Base-by-base conservation (phyloP, 768 basidiomycete species). In the Pleurotus tuoliensis region DNA sequence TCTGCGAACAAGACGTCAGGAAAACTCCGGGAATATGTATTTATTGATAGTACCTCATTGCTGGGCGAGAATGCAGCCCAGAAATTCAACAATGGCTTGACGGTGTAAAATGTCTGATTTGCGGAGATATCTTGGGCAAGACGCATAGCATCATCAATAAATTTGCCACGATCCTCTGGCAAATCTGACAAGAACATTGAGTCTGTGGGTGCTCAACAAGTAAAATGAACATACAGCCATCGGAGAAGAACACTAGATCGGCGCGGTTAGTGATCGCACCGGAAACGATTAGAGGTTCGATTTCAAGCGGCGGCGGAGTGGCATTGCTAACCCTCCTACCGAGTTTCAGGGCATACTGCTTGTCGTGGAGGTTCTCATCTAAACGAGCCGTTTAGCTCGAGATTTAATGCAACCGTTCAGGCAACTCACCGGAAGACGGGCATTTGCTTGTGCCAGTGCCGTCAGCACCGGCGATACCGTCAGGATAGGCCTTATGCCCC, bases 21-120 rank as follows among this genome's bases (percentile, higher is more conserved):
- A 43, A 22, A 15, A n/a, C 5, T 3, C 24, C 16, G 24, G n/a
- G 30, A 44, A 18, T 25, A 13, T 13, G n/a, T 48, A 16, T 4
- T 24, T n/a, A 55, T 3, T 4, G 18, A 24, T 39, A 44, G 13
- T 37, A 87, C 90, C 76, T 90, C 87, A 58, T 77, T 77, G 66
- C 90, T 91, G 0, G 90, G 83, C 16, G 86, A 75, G 61, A 89
- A 91, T 0, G 86, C 87, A 4, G 86, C 89, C 87, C 88, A 92
- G 61, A 91, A 89, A 64, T 91, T 92, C 60, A 92, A 70, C 46
- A 91, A 71, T 2, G 88, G 88, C 61, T 80, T 81, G 16, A 92
- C 88, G 0, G 87, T 84, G 59, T 85, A 77, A 67, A 90, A 91
- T 0, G 90, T 90, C 60, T 88, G 85, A 63, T 90, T 90, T 25